These are phyloP conservation scores for Aspergillus flavus DNA, from an alignment of 2,329 filamentous ascomycete species.

Conservation along the genomic window DNA sequence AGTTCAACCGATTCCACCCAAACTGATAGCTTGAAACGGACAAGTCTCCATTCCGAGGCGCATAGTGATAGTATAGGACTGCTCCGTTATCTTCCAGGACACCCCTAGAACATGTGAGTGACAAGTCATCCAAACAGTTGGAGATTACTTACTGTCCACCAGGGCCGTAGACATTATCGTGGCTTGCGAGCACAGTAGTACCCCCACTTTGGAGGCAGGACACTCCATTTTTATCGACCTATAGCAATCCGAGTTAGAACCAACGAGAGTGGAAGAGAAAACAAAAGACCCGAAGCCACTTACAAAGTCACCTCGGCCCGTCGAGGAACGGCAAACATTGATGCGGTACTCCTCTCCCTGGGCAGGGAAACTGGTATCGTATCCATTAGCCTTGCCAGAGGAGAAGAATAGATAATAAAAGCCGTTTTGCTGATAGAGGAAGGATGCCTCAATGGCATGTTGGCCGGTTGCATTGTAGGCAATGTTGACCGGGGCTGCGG, in stretches of 20 bases:
- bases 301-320: slow-evolving; percentile 58
- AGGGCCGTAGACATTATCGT: slow-evolving; percentile 65
- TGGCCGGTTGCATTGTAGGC: slow-evolving; percentile 56
- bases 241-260: neutral
- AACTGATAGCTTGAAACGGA: slow-evolving; percentile 49
- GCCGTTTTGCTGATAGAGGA: slow-evolving; percentile 56
- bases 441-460: slow-evolving; percentile 61
- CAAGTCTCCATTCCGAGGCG: slow-evolving; percentile 55
- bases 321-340: slow-evolving; percentile 61
- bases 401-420: slow-evolving; percentile 70
- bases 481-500: slow-evolving; percentile 49
- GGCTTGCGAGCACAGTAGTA: slow-evolving; percentile 61
- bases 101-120: slow-evolving; percentile 24
- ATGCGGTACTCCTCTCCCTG: slow-evolving; percentile 66
- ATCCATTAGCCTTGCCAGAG: slow-evolving; percentile 60
- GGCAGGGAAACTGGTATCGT: slow-evolving; percentile 55
- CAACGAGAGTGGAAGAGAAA: neutral
- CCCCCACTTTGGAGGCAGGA: slow-evolving; percentile 62
- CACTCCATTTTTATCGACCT: slow-evolving; percentile 56
- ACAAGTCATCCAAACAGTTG: neutral
- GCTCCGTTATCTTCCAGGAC: slow-evolving; percentile 47
- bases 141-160: slow-evolving; percentile 62
- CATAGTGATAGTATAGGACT: slow-evolving; percentile 66
- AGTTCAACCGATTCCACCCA: slow-evolving; percentile 52
- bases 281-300: slow-evolving; percentile 8